These are phyloP conservation scores for Auricularia heimuer DNA, from an alignment of 768 basidiomycete genomes.

Conservation along the genomic window DNA sequence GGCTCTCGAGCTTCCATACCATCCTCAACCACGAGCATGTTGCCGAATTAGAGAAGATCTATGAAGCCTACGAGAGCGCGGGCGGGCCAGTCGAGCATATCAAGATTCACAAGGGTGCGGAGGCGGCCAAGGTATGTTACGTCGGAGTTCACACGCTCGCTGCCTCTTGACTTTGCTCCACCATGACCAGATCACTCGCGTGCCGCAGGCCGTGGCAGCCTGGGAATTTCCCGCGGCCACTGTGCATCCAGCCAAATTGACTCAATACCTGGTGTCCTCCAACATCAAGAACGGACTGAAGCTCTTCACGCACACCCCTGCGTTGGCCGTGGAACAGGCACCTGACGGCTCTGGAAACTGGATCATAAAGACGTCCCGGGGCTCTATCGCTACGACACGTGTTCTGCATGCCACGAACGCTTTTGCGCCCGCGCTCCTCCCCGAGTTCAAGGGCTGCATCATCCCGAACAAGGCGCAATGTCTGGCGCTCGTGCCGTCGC, in stretches of 20 bases:
- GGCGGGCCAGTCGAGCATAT: not conserved
- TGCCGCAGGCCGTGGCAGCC: not conserved
- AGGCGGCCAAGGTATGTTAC: not conserved
- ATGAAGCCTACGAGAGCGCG: not conserved
- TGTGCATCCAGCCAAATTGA: not conserved
- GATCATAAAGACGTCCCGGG: not conserved
- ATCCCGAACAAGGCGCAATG: slow-evolving; percentile 42
- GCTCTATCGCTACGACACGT: not conserved
- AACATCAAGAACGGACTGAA: not conserved
- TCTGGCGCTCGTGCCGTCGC: slow-evolving; percentile 16
- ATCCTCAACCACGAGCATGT: not conserved
- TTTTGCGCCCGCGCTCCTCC: slow-evolving; percentile 4
- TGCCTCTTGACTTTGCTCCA: not conserved
- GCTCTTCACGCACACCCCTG: not conserved
- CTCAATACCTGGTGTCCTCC: not conserved
- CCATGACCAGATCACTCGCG: not conserved
- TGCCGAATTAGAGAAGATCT: not conserved
- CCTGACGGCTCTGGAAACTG: not conserved
- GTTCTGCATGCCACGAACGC: not conserved
- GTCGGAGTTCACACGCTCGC: not conserved
- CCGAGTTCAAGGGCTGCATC: slow-evolving; percentile 50
- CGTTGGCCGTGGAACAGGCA: not conserved
- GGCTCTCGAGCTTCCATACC: not conserved
- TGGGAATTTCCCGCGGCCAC: not conserved
- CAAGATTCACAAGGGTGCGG: not conserved